Evolutionary conservation across 257 asterid species (phyloP), one percentile per base, ranked within the genome.

Genomic region (Scutellaria galericulata): DNA sequence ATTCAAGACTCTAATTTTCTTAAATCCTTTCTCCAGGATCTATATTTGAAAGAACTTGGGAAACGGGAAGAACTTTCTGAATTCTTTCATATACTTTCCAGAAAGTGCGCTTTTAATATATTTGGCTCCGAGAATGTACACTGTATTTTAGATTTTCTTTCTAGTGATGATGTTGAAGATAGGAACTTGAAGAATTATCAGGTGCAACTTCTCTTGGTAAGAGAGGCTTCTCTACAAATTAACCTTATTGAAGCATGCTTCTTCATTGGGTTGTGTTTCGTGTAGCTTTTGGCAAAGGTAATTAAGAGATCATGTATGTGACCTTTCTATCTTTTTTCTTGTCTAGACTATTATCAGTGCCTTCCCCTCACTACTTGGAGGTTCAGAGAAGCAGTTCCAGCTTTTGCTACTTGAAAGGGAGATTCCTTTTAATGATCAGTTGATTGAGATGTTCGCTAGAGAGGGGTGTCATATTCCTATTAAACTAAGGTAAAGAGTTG

Each of bases 151-250:
- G 85, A 87, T 70, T 72, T 72, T 78, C 87, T 90, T 70, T 78
- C 79, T 11, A 74, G 79, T 70, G 82, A 80, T 63, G 80, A 80
- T 48, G 79, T 73, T 67, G 84, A 81, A 71, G 72, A 69, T 66
- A 77, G 79, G 71, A 82, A 76, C 79, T 70, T 85, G 79, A 81
- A 78, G 84, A 79, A 75, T 80, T 81, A 80, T 75, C 71, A 78
- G 46, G 78, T 77, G 71, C 89, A 83, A 76, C 93, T 93, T 75
- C 93, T 93, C 68, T 79, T 90, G 95, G 98, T 93, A 82, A 87
- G 93, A 71, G 39, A 64, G 63, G 59, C 67, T 74, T 39, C 75
- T 70, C 44, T 31, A 48, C 24, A 68, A 14, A 31, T 63, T 71
- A 66, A 50, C 46, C 52, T 69, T 45, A 6, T 14, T 46, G 20